phyloP scores from a whole-genome alignment of 116 monocot genomes.

The Trichopus zeylanicus region DNA sequence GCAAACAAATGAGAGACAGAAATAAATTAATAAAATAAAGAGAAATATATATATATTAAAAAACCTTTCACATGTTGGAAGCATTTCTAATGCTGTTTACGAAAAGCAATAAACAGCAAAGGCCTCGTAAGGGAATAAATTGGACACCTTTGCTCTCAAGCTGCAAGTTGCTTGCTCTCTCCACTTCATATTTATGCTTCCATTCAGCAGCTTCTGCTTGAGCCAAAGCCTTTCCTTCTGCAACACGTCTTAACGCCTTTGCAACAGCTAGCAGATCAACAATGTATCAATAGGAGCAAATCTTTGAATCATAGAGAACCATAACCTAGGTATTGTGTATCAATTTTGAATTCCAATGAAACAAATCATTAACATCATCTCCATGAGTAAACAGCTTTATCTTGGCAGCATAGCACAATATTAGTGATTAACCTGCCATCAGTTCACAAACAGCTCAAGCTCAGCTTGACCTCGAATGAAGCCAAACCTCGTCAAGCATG shows the following conservation, averaged over 20 bases:
- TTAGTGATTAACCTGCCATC: too few species aligned
- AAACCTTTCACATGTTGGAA: not conserved
- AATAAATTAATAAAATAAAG: not conserved
- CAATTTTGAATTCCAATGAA: not conserved
- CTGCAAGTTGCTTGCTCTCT: slow-evolving; percentile 49
- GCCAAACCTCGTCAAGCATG: too few species aligned
- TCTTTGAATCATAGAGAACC: not conserved
- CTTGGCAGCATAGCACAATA: too few species aligned
- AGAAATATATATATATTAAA: not conserved
- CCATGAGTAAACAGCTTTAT: too few species aligned
- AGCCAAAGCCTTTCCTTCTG: slow-evolving; percentile 86
- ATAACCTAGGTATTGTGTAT: not conserved
- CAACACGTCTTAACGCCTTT: slow-evolving; percentile 74
- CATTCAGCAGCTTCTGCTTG: slow-evolving; percentile 87
- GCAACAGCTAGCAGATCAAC: slow-evolving; percentile 65
- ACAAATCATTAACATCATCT: too few species aligned
- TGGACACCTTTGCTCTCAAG: slow-evolving; percentile 46
- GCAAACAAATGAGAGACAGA: too few species aligned
- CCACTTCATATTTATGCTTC: slow-evolving; percentile 93
- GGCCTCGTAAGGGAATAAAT: slow-evolving; percentile 4
- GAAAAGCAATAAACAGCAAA: not conserved
- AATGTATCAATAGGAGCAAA: slow-evolving; percentile 8
- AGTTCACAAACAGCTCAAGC: too few species aligned
- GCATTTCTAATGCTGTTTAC: not conserved
- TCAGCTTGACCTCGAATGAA: too few species aligned